Conservation (phyloP, 495 filamentous ascomycete genomes). For the Haplographium delicatum region DNA sequence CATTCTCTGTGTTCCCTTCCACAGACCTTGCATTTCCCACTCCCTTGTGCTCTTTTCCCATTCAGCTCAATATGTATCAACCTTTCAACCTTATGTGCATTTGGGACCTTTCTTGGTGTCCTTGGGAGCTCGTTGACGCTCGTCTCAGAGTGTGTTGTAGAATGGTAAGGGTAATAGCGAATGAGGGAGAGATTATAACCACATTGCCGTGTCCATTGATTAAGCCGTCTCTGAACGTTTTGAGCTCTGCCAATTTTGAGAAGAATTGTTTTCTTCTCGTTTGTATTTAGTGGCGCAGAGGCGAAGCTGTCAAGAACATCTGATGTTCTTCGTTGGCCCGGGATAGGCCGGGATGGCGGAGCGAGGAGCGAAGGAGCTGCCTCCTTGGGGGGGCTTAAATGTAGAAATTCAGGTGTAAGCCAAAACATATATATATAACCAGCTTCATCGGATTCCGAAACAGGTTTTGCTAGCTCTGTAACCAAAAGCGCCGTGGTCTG, state of each 20-base stretch:
- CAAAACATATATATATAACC: conserved; percentile 99
- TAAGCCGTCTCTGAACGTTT: conserved; percentile 86
- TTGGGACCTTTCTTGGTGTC: conserved; percentile 66
- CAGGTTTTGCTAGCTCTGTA: conserved; percentile 75
- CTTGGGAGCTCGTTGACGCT: conserved; percentile 25
- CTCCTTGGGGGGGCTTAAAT: conserved; percentile 46
- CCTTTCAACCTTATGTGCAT: conserved; percentile 83
- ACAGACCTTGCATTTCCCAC: conserved; percentile 63
- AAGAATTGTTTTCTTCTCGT: conserved; percentile 52
- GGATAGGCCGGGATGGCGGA: conserved; percentile 35
- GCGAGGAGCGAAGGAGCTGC: conserved; percentile 55
- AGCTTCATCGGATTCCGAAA: conserved; percentile 70
- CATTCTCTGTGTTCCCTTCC: conserved; percentile 90
- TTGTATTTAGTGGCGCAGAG: background rate
- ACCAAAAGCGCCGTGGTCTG: conserved; percentile 61
- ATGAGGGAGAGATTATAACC: conserved; percentile 80
- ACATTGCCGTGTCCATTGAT: conserved; percentile 91
- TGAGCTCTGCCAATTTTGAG: conserved; percentile 89
- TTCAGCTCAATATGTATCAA: conserved; percentile 86
- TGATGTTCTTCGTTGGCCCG: conserved; percentile 52
- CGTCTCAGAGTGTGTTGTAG: conserved; percentile 40
- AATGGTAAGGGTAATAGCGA: conserved; percentile 83
- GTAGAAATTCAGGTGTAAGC: conserved; percentile 58
- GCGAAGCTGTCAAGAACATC: conserved; percentile 52
- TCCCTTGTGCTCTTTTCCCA: conserved; percentile 55